Percentiles rank a stretch among this genome's conserved stretches.
These are phyloP conservation scores for Alternaria sp. DNA, from an alignment of 2,329 filamentous ascomycete genomes.

Conservation along the genomic window DNA sequence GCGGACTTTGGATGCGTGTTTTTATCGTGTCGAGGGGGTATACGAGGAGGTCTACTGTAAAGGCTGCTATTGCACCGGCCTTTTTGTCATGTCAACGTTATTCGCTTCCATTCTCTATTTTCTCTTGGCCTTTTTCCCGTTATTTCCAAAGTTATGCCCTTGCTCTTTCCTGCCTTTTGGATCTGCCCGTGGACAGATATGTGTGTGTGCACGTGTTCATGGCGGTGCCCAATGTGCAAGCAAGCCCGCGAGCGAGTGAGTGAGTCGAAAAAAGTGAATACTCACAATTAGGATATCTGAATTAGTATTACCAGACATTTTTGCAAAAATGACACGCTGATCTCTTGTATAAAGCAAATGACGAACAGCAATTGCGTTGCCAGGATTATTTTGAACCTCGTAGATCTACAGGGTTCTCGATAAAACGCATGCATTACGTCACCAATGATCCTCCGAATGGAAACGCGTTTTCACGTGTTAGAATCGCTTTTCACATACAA, in stretches of 20 bases:
- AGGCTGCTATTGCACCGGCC: conserved; percentile 86
- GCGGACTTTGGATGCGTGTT: conserved; percentile 80
- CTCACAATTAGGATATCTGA: conserved; percentile 66
- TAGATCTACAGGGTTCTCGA: neutral
- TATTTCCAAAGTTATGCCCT: neutral
- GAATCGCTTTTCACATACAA: too few species aligned
- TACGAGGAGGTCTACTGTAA: conserved; percentile 83
- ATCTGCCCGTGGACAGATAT: too few species aligned
- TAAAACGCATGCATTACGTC: conserved; percentile 8
- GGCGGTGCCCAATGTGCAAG: too few species aligned
- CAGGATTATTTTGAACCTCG: conserved; percentile 2
- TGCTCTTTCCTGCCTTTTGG: neutral
- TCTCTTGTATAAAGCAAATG: neutral
- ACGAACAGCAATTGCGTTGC: neutral
- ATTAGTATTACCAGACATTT: conserved; percentile 55
- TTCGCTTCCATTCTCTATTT: too few species aligned
- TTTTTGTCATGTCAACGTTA: conserved; percentile 45
- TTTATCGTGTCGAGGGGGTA: conserved; percentile 92
- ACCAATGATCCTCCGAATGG: neutral
- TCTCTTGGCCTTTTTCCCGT: neutral
- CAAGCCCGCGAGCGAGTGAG: too few species aligned
- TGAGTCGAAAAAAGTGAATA: conserved; percentile 11
- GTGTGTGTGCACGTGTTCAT: too few species aligned
- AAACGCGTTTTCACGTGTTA: conserved; percentile 3
- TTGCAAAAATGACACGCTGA: neutral